phyloP scores from a whole-genome alignment of 345 rosid species.

The Orychophragmus violaceus region DNA sequence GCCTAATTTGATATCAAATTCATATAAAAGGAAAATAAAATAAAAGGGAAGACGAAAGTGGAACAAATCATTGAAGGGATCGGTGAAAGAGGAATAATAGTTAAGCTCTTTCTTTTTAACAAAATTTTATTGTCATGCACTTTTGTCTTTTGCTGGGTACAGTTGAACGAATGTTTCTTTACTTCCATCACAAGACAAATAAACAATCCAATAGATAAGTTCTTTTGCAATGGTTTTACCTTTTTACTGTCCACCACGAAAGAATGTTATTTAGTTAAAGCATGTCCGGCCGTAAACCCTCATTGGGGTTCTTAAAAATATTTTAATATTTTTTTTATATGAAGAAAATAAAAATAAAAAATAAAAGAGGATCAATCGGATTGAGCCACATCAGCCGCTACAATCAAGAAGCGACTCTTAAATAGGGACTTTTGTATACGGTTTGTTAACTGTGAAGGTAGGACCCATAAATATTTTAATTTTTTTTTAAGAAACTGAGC shows the following conservation, averaged over 20 bases:
- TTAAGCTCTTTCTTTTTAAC: constrained; percentile 33
- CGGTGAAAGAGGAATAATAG: constrained; percentile 33
- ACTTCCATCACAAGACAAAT: constrained; percentile 29
- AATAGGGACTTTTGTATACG: no score
- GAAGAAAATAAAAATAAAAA: no score
- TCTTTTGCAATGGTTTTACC: neutral
- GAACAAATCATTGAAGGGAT: constrained; percentile 20
- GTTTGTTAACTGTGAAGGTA: no score
- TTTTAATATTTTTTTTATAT: no score
- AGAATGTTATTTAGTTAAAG: no score
- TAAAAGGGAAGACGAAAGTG: neutral
- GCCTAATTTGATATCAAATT: neutral
- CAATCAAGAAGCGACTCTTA: no score
- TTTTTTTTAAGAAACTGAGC: no score
- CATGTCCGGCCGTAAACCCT: no score
- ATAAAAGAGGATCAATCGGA: no score
- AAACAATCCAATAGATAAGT: neutral
- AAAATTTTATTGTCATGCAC: constrained; percentile 16
- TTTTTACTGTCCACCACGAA: neutral
- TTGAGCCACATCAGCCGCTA: no score
- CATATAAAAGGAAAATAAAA: neutral
- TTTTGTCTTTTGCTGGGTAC: constrained; percentile 31
- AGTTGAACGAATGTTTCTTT: constrained; percentile 32
- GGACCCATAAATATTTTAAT: no score
- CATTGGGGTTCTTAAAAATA: no score